Percentiles rank a stretch among this genome's conserved stretches.
Conservation (phyloP, 371 early-diverging fungal genomes). For the Smittium mucronatum region DNA sequence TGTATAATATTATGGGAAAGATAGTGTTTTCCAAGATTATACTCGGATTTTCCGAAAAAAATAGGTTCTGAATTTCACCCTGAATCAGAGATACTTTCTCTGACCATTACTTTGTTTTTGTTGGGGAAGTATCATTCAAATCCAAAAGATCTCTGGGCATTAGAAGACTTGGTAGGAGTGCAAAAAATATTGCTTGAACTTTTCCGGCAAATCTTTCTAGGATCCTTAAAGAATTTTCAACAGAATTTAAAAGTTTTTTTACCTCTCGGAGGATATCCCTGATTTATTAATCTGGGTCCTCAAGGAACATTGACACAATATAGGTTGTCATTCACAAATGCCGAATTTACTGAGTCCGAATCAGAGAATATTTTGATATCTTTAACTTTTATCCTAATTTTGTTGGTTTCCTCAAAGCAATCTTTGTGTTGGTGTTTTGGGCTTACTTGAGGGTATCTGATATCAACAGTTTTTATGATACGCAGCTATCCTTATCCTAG, state of each 20-base stretch:
- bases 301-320: conserved; percentile 10
- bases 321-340: conserved; percentile 31
- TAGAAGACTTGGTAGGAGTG: background rate
- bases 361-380: conserved; percentile 17
- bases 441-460: conserved; percentile 8
- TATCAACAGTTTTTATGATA: conserved; percentile 33
- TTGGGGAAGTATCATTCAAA: background rate
- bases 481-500: conserved; percentile 26
- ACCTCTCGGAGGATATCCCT: background rate
- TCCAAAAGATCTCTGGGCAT: background rate
- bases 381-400: conserved; percentile 28
- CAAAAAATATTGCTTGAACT: conserved; percentile 8
- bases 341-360: conserved; percentile 28
- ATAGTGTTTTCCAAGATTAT: background rate
- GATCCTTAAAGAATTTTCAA: background rate
- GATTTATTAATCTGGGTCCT: background rate
- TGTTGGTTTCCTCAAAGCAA: conserved; percentile 18
- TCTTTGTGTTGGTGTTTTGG: conserved; percentile 14
- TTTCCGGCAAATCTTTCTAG: conserved; percentile 15
- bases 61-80: conserved; percentile 5
- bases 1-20: background rate
- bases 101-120: background rate
- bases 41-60: background rate
- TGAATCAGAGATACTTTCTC: background rate
- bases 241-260: background rate